Conservation (phyloP, 225 moss, liverwort and hornwort species). For the Polytrichum commune region DNA sequence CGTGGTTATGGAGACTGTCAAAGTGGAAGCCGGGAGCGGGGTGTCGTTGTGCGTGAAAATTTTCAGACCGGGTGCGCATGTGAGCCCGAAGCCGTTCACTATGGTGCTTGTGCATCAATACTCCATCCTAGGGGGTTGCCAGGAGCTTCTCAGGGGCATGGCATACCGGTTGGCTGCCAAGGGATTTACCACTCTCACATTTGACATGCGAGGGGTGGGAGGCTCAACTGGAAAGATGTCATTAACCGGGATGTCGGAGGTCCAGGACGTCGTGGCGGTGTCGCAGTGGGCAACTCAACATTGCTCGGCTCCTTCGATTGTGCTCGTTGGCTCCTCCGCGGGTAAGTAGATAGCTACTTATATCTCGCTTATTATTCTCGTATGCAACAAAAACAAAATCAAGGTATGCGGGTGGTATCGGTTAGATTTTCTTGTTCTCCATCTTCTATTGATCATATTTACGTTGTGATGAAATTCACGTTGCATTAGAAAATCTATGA, state of each 20-base stretch:
- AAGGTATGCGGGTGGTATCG: too few relatives aligned
- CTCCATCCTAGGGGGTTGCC: constrained; percentile 78
- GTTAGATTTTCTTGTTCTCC: too few relatives aligned
- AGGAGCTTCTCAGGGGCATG: constrained; percentile 82
- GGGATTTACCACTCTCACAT: constrained; percentile 72
- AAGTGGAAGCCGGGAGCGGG: constrained; percentile 57
- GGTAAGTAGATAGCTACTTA: constrained; percentile 31
- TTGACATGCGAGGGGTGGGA: constrained; percentile 88
- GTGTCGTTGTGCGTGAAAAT: constrained; percentile 64
- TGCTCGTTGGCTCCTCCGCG: constrained; percentile 91
- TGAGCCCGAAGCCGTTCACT: constrained; percentile 26
- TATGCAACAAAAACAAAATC: too few relatives aligned
- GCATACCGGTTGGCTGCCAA: constrained; percentile 57
- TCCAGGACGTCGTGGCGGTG: constrained; percentile 79
- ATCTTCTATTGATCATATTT: too few relatives aligned
- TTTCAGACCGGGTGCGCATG: constrained; percentile 47
- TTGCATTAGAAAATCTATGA: too few relatives aligned
- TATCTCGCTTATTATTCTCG: not conserved
- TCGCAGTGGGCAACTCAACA: constrained; percentile 65
- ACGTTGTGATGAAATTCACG: too few relatives aligned
- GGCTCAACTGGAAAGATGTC: constrained; percentile 70
- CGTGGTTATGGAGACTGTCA: constrained; percentile 33
- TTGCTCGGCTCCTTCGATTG: constrained; percentile 41
- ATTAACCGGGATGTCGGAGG: constrained; percentile 71
- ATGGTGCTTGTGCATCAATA: constrained; percentile 91